These are phyloP conservation scores for Leishmania major DNA, from an alignment of 208 protist genomes.

Conservation along the genomic window DNA sequence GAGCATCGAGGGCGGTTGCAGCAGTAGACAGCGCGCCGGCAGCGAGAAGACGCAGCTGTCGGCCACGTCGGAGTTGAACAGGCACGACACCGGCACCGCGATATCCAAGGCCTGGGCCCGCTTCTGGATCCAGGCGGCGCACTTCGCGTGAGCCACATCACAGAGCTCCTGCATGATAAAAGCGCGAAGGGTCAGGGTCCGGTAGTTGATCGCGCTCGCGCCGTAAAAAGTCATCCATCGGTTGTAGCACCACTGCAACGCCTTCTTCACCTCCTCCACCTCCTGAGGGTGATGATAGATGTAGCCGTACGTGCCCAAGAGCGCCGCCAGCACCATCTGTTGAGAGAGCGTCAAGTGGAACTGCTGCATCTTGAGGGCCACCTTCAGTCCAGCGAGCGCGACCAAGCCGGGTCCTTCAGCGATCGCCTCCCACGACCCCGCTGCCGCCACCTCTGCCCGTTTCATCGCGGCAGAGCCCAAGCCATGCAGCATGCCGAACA, in stretches of 20 bases:
- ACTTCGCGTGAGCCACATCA: slow-evolving; percentile 42
- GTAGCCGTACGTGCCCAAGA: slow-evolving; percentile 57
- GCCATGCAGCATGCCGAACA: slow-evolving; percentile 39
- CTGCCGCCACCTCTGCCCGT: slow-evolving; percentile 23
- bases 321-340: slow-evolving; percentile 42
- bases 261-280: slow-evolving; percentile 34
- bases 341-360: slow-evolving; percentile 41
- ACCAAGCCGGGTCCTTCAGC: slow-evolving; percentile 40
- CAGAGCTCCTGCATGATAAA: slow-evolving; percentile 64
- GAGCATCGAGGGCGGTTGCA: slow-evolving; percentile 23
- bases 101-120: slow-evolving; percentile 45
- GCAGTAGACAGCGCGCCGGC: slow-evolving; percentile 25
- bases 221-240: slow-evolving; percentile 61
- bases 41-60: slow-evolving; percentile 21
- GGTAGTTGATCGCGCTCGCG: slow-evolving; percentile 34
- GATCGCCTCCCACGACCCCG: slow-evolving; percentile 38
- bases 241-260: slow-evolving; percentile 56
- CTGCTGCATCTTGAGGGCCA: slow-evolving; percentile 33
- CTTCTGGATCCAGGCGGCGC: slow-evolving; percentile 28
- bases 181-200: slow-evolving; percentile 48
- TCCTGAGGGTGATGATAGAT: slow-evolving; percentile 53
- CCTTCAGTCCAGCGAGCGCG: slow-evolving; percentile 32
- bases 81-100: slow-evolving; percentile 32
- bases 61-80: slow-evolving; percentile 15
- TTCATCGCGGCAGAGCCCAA: slow-evolving; percentile 34